These are phyloP conservation scores for Monilinia polystroma DNA, from an alignment of 2,329 filamentous ascomycete species.

Conservation along the genomic window DNA sequence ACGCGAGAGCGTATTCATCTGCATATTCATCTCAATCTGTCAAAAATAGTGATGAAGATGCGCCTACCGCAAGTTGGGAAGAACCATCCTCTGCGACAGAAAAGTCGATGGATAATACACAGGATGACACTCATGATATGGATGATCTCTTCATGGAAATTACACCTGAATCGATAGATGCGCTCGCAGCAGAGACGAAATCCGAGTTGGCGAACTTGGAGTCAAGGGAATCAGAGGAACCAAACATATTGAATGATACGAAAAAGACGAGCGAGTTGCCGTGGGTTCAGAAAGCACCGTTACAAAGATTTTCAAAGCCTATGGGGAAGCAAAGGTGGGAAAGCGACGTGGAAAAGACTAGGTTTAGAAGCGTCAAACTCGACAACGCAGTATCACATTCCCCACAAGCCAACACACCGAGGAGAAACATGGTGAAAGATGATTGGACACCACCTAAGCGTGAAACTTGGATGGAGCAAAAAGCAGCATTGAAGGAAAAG, in stretches of 20 bases:
- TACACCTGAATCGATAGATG: constrained; percentile 42
- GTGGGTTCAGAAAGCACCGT: constrained; percentile 10
- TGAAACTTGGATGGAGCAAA: constrained; percentile 72
- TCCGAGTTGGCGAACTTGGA: constrained; percentile 10
- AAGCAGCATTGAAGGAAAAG: constrained; percentile 71
- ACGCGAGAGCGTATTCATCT: constrained; percentile 13
- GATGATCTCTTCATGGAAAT: constrained; percentile 38
- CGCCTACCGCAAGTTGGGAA: background rate
- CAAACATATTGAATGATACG: background rate
- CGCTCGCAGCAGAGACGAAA: constrained; percentile 31
- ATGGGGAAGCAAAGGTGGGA: constrained; percentile 16
- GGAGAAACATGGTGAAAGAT: constrained; percentile 19
- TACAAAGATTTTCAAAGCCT: constrained; percentile 5
- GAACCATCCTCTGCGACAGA: background rate
- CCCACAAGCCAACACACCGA: constrained; percentile 22
- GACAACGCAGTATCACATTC: constrained; percentile 18
- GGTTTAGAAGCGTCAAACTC: constrained; percentile 21
- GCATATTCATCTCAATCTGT: background rate
- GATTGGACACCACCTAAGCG: constrained; percentile 35
- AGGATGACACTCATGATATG: background rate
- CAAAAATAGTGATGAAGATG: background rate
- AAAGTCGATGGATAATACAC: background rate
- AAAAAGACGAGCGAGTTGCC: background rate
- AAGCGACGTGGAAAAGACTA: background rate
- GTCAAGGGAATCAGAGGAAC: background rate